These are phyloP conservation scores for Chenopodium formosanum DNA, from an alignment of 148 eudicot genomes.

Conservation along the genomic window DNA sequence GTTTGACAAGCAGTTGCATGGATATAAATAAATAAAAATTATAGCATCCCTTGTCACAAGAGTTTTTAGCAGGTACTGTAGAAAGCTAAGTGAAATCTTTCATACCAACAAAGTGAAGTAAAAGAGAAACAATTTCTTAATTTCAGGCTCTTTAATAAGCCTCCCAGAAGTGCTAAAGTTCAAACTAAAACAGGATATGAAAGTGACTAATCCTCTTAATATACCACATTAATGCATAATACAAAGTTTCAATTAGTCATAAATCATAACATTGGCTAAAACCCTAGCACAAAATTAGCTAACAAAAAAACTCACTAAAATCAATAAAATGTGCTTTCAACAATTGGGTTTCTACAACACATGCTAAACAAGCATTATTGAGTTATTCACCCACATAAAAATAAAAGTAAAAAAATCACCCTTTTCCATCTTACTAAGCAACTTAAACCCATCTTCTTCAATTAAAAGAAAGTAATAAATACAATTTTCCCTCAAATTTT, in stretches of 20 bases:
- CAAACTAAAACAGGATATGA: not conserved
- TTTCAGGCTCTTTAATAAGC: not conserved
- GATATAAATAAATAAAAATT: not conserved
- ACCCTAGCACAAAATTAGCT: constrained; percentile 5
- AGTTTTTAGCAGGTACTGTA: not conserved
- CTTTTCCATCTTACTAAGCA: constrained; percentile 10
- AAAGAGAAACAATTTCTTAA: constrained; percentile 7
- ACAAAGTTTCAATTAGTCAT: not conserved
- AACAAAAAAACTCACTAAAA: not conserved
- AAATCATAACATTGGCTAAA: constrained; percentile 7
- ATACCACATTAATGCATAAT: not conserved
- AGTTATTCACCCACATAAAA: constrained; percentile 2
- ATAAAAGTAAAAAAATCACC: not conserved
- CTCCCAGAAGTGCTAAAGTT: not conserved
- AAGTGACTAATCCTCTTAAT: constrained; percentile 1
- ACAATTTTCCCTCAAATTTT: not conserved
- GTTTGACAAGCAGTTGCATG: not conserved
- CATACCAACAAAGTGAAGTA: not conserved
- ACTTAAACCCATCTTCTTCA: not conserved
- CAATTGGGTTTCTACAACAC: not conserved
- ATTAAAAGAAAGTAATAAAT: not conserved
- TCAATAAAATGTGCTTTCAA: not conserved
- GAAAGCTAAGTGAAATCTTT: constrained; percentile 5
- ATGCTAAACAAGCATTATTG: constrained; percentile 20
- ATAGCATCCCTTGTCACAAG: not conserved